Evolutionary conservation across 2,329 filamentous ascomycete species (phyloP).

Genomic region (Colletotrichum musicola): DNA sequence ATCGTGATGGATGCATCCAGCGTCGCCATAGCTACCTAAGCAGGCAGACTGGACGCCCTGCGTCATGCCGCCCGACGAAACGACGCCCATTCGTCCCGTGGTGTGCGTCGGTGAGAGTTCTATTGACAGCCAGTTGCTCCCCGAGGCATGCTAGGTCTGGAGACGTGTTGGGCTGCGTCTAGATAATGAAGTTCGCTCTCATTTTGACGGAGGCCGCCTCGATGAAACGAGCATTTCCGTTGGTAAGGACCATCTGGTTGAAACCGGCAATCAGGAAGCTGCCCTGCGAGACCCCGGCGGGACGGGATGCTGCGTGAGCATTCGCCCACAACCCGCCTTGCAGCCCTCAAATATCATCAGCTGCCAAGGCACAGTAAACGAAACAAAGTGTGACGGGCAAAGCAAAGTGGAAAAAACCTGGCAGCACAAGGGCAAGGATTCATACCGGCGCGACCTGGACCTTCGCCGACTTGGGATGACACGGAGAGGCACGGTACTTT

Average conservation of each 20-base stretch:
- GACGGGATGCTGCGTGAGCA: conserved; percentile 1
- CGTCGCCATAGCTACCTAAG: neutral
- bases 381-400: neutral
- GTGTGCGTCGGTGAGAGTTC: conserved; percentile 1
- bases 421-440: conserved; percentile 18
- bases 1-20: neutral
- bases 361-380: conserved; percentile 4
- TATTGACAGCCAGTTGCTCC: neutral
- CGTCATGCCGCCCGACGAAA: conserved; percentile 22
- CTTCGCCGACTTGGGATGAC: conserved; percentile 24
- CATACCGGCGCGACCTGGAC: neutral
- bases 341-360: neutral
- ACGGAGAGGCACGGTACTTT: conserved; percentile 11
- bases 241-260: neutral
- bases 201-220: neutral
- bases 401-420: conserved; percentile 12
- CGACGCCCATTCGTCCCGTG: neutral
- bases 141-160: conserved; percentile 1
- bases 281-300: conserved; percentile 16
- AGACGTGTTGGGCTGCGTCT: neutral
- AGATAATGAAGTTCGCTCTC: neutral
- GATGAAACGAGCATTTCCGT: neutral
- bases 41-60: neutral
- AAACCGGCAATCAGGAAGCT: conserved; percentile 8
- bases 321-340: conserved; percentile 3